Base-by-base conservation (phyloP, 345 rosid genomes). In the Gossypium arboreum region DNA sequence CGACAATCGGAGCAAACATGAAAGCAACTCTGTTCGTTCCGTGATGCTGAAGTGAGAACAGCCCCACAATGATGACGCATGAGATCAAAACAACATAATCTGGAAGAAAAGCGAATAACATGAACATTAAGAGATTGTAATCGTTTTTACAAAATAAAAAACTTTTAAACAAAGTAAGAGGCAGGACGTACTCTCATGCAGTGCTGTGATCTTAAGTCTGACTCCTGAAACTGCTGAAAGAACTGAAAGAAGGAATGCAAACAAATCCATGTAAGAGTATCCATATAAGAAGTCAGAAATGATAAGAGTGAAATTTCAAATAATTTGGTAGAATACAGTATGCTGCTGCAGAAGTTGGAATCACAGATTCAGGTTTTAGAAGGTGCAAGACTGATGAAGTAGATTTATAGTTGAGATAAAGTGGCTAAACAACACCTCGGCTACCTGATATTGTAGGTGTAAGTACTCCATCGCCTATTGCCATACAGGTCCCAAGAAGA, bases 391-490 rank as follows among this genome's bases (percentile, higher is more conserved):
- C 12, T 20, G 41, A 51, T 43, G 72, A 65, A 65, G 17, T 63
- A 54, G 56, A 44, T 62, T 1, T 24, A 44, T 0, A 24, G 39
- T 15, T 57, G 70, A 62, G 59, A 74, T 45, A 25, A 17, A 5
- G 58, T 43, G 8, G 68, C 34, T 10, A 56, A 45, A 18, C 20
- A 50, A 77, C 66, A 67, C 55, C 9, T 48, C 18, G 50, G 61
- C 52, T 73, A 92, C 98, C 89, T 80, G 97, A 94, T 71, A 94
- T 92, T 65, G 98, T 85, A 69, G 98, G 94, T 72, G 98, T 91
- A 54, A 94, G 88, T 55, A 94, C 86, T 61, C 94, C 92, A 80
- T 87, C 91, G 34, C 88, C 87, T 73, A 92, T 86, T 6, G 91
- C 87, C 98, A 94, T 86, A 76, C 92, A 84, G 55, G 94, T 91